Base-by-base conservation (phyloP, 768 basidiomycete species). In the Krasilnikovozyma curviuscula region DNA sequence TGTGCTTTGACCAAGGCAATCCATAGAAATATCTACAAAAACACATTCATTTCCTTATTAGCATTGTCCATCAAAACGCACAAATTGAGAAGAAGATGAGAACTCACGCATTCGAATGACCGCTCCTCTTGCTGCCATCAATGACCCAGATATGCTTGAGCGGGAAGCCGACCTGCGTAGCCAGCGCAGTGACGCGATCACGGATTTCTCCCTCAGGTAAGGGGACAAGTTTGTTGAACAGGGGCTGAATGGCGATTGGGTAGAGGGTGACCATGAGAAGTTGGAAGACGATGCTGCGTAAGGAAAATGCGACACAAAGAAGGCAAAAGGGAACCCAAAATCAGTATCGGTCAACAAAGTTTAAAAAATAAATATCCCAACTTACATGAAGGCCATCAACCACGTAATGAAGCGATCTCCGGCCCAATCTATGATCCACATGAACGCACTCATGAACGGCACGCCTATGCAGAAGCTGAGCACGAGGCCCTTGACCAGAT, bases 171-270 rank as follows among this genome's bases (percentile, higher is more conserved):
- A 97, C 78, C 59, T 78, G 79, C 33, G 67, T 57, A 0, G 89
- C 84, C 14, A 98, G 70, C 0, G 64, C 59, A 58, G 91, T 83
- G 32, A 89, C 82, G 32, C 83, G 71, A 7, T 65, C 68, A 21
- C 85, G 77, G 7, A 97, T 69, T 19, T 83, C 79, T 28, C 84
- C 83, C 13, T 73, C 69, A 0, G 74, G 68, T 5, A 98, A 73
- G 3, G 85, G 83, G 1, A 86, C 85, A 38, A 95, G 75, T 65
- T 85, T 97, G 73, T 98, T 97, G 74, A 97, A 97, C 48, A 97
- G 67, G 0, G 93, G 93, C 57, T 89, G 86, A 56, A 98, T 86
- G 61, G 86, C 62, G 19, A 56, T 59, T 9, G 65, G 64, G 53
- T 61, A 65, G 49, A 64, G 52, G 48, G 64, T 54, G 40, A 63